phyloP scores from a whole-genome alignment of 208 protist genomes.

The Tritrichomonas musculus region DNA sequence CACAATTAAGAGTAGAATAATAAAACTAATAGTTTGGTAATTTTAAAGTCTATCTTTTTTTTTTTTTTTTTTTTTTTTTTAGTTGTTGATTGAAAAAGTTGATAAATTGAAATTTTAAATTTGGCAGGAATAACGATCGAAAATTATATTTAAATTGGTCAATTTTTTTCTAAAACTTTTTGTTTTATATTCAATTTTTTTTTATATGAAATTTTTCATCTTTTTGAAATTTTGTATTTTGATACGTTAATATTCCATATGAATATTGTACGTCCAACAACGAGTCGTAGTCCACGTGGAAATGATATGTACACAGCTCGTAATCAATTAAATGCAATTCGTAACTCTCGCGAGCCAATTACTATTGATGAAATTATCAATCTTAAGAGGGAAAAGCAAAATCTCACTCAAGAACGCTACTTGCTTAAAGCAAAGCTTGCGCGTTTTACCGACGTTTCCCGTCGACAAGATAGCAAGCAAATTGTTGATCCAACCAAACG shows the following conservation, averaged over 20 bases:
- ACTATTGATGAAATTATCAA: neutral
- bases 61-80: too few species aligned
- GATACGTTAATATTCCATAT: neutral
- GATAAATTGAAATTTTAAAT: too few species aligned
- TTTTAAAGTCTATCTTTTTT: too few species aligned
- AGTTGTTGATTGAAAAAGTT: too few species aligned
- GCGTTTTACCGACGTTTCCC: neutral
- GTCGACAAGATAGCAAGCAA: neutral
- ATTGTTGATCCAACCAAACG: neutral
- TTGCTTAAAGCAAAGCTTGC: neutral
- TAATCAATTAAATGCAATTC: neutral
- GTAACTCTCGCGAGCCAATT: neutral
- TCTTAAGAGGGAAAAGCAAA: neutral
- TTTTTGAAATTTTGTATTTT: too few species aligned
- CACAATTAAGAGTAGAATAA: too few species aligned
- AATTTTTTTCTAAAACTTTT: too few species aligned
- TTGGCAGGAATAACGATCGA: too few species aligned
- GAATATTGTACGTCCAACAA: neutral
- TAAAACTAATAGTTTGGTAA: too few species aligned
- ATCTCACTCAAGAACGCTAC: constrained; percentile 6
- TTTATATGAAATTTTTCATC: too few species aligned
- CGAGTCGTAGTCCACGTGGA: neutral
- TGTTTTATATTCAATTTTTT: too few species aligned
- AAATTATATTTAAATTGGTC: too few species aligned
- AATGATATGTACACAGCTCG: neutral